Evolutionary conservation across 1,284 basidiomycete species (phyloP), one percentile per base, ranked within the genome.

Genomic region (Pseudozyma hubeiensis): DNA sequence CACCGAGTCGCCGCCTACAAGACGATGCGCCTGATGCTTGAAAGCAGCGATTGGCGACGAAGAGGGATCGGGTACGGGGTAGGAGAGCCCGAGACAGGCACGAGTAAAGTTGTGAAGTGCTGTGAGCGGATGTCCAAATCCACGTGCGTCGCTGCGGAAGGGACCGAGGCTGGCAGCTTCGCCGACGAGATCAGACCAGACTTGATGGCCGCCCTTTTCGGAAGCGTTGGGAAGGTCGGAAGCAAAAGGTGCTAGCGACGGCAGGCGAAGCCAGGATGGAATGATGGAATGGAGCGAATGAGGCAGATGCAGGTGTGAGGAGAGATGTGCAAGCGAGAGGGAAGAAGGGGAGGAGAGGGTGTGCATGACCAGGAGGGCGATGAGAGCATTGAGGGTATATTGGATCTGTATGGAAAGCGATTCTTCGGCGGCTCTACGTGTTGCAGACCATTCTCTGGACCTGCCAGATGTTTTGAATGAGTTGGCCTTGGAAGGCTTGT

Each of bases 51-150:
- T 47, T 19, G 69, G 69, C 17, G 69, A 76, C n/a, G 34, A 4
- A 16, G 41, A n/a, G n/a, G 51, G 45, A 46, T 72, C 59, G 13
- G 65, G 69, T 2, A 77, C 65, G 9, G 74, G 64, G 30, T 80
- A 80, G 7, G 73, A 76, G 43, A 80, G 75, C 0, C 78, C 76
- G 9, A 80, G 62, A 40, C 70, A 75, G 31, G 76, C 73, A 10
- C 66, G 58, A 5, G 78, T 80, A 19, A 80, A 78, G 61, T 72
- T 75, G 69, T 80, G 77, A 14, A 80, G 62, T 29, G 78, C 77
- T 8, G 76, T 78, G 29, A 80, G 63, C 11, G 78, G 78, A 47
- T 80, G 78, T 13, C 78, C 78, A 34, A 80, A 80, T 8, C 78
- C 78, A 14, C 68, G 64, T 0, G 78, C 78, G 31, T 80, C 78